A percentile compares a stretch with the other conserved stretches of the same genome.
These are phyloP conservation scores for Coriaria nepalensis DNA, from an alignment of 306 rosid genomes.

Conservation along the genomic window DNA sequence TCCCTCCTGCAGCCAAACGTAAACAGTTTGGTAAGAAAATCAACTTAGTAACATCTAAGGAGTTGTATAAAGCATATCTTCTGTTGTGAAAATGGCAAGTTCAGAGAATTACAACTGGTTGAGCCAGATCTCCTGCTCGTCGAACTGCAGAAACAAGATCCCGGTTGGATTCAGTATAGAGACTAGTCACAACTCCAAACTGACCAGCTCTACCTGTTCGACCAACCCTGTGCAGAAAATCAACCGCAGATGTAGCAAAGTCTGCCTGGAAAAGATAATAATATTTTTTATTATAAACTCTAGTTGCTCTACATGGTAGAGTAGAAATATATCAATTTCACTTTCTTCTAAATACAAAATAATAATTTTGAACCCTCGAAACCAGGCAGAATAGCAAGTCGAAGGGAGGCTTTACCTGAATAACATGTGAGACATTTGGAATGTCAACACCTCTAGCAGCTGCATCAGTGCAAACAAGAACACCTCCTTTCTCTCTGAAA, in stretches of 20 bases:
- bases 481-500: conserved; percentile 73
- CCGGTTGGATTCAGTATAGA: conserved; percentile 65
- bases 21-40: neutral
- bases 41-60: neutral
- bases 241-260: conserved; percentile 90
- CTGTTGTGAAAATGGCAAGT: conserved; percentile 1
- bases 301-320: neutral
- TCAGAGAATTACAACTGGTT: conserved; percentile 54
- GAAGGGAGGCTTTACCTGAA: conserved; percentile 49
- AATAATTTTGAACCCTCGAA: no score
- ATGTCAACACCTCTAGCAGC: conserved; percentile 94
- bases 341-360: no score
- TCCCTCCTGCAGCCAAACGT: conserved; percentile 45
- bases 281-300: no score
- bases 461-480: conserved; percentile 94
- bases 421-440: conserved; percentile 74
- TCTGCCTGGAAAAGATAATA: conserved; percentile 57
- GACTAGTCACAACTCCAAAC: conserved; percentile 64
- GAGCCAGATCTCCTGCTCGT: conserved; percentile 55
- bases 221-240: conserved; percentile 82
- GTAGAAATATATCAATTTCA: neutral
- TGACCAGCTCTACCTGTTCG: conserved; percentile 96
- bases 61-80: neutral
- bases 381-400: neutral
- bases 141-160: conserved; percentile 78